Evolutionary conservation across 805 yeast genomes (phyloP).

Genomic region (Blastobotrys attinorum): DNA sequence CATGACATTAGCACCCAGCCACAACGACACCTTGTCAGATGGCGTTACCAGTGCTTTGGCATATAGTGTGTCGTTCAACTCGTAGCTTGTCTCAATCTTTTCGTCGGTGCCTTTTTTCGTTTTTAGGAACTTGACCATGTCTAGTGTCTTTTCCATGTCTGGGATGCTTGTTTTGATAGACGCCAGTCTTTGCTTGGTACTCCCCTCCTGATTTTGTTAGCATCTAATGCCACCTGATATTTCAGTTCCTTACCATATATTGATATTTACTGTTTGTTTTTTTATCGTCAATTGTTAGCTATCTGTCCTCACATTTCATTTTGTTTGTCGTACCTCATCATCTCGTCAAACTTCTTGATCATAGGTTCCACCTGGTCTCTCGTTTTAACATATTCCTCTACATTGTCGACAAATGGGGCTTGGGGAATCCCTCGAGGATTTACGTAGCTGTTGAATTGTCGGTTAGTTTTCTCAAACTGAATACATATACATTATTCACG

Average conservation of each 20-base stretch:
- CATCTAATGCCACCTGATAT: constrained; percentile 21
- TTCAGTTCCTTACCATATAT: constrained; percentile 59
- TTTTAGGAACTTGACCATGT: constrained; percentile 55
- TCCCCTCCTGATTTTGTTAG: constrained; percentile 31
- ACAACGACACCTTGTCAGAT: constrained; percentile 62
- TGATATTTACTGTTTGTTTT: constrained; percentile 61
- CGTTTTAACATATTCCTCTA: constrained; percentile 62
- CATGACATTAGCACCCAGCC: constrained; percentile 99
- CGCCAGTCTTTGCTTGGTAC: constrained; percentile 32
- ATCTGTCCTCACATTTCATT: no score
- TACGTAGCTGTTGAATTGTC: no score
- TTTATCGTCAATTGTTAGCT: not conserved
- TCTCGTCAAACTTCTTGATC: constrained; percentile 72
- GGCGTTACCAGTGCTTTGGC: constrained; percentile 71
- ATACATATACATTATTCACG: no score
- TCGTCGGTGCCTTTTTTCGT: constrained; percentile 36
- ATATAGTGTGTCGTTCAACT: constrained; percentile 85
- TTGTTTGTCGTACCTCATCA: constrained; percentile 55
- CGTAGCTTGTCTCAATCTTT: constrained; percentile 68
- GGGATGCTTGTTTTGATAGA: constrained; percentile 68
- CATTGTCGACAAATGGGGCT: constrained; percentile 87
- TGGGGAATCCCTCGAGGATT: constrained; percentile 96
- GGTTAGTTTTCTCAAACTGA: no score
- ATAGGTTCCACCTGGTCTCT: constrained; percentile 63
- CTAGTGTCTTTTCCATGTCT: constrained; percentile 82